A percentile compares a stretch with the other conserved stretches of the same genome.
Conservation (phyloP, 345 rosid species). For the Salix brachista region DNA sequence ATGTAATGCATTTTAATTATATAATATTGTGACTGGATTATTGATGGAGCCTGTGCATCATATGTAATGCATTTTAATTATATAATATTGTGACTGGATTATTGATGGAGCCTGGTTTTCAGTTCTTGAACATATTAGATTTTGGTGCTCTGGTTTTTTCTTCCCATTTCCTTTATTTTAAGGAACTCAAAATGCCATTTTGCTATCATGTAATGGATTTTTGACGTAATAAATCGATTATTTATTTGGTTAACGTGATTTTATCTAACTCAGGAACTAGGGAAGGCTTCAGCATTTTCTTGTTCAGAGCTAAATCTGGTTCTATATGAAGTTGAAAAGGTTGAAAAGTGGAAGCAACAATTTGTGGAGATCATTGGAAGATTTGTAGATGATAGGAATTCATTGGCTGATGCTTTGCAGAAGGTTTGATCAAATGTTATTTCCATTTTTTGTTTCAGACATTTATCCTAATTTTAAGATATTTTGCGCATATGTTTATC, state of each 20-base stretch:
- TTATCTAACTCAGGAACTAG: constrained; percentile 44
- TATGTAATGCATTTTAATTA: background rate
- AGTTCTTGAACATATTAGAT: background rate
- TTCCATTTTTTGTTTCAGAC: background rate
- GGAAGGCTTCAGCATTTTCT: constrained; percentile 41
- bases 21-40: background rate
- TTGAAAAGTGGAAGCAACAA: constrained; percentile 54
- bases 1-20: background rate
- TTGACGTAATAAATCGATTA: background rate
- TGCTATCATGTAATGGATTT: background rate
- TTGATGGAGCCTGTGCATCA: background rate
- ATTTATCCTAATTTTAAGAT: background rate
- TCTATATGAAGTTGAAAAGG: constrained; percentile 46
- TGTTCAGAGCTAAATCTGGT: constrained; percentile 51
- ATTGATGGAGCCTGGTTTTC: background rate
- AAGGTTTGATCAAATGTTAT: constrained; percentile 36
- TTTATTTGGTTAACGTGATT: background rate
- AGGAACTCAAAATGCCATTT: background rate
- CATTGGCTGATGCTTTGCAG: constrained; percentile 34
- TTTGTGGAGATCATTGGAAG: constrained; percentile 32
- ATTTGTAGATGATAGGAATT: constrained; percentile 27
- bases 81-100: background rate
- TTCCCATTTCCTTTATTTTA: background rate
- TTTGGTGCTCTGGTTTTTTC: background rate
- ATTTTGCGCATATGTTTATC: constrained; percentile 2